A percentile compares a stretch with the other conserved stretches of the same genome.
Conservation (phyloP, 331 rosid genomes). For the Telfairia occidentalis region DNA sequence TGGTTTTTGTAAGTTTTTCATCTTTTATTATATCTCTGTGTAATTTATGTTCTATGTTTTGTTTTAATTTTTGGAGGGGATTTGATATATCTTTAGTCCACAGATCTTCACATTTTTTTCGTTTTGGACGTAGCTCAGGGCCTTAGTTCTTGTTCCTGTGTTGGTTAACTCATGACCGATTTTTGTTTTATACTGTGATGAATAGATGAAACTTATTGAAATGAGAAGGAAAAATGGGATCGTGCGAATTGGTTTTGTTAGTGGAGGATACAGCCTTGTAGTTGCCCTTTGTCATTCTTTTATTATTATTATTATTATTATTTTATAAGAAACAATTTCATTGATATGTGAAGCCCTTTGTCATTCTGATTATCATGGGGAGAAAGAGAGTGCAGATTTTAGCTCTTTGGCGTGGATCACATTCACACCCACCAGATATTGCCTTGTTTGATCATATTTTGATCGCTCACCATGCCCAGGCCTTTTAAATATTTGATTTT, state of each 20-base stretch:
- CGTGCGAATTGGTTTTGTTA: not conserved
- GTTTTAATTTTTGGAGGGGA: not conserved
- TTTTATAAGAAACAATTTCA: too few relatives aligned
- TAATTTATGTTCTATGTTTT: not conserved
- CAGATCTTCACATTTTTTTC: not conserved
- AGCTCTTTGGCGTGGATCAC: conserved; percentile 1
- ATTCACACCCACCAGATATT: not conserved
- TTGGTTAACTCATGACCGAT: not conserved
- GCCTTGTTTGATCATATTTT: not conserved
- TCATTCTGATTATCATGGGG: not conserved
- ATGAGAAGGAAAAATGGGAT: not conserved
- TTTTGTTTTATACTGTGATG: not conserved
- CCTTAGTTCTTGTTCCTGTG: not conserved
- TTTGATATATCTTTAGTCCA: not conserved
- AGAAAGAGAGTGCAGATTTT: not conserved
- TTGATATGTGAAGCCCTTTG: too few relatives aligned
- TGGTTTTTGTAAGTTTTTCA: not conserved
- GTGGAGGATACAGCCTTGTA: not conserved
- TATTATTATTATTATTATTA: too few relatives aligned
- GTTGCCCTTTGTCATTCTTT: not conserved
- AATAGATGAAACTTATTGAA: not conserved
- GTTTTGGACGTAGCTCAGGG: not conserved
- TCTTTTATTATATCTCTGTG: not conserved
- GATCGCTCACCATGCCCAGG: not conserved
- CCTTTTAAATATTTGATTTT: not conserved